Conservation (phyloP, 768 basidiomycete species). For the Lactifluus hygrophoroides region DNA sequence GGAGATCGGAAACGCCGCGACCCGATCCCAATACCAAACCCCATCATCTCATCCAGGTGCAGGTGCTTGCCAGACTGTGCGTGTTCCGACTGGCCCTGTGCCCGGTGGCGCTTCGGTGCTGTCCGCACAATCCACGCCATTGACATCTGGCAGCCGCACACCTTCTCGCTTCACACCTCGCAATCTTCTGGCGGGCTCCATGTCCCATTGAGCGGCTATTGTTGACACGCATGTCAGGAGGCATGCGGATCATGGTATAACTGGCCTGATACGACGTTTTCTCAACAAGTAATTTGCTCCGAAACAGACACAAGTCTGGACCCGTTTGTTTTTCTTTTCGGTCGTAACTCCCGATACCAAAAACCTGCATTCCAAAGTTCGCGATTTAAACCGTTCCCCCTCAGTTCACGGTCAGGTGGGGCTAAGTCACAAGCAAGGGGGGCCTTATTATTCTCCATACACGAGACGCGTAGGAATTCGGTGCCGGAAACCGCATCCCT, state of each 20-base stretch:
- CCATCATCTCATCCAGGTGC: not conserved
- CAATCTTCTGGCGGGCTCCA: not conserved
- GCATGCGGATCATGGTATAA: not conserved
- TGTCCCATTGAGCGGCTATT: not conserved
- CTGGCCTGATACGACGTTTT: not conserved
- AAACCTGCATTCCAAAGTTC: not conserved
- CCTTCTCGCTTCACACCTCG: not conserved
- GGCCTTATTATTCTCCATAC: conserved; percentile 1
- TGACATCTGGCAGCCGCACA: not conserved
- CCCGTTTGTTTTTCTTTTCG: not conserved
- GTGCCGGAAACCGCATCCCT: not conserved
- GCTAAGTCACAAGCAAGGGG: not conserved
- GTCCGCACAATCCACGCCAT: not conserved
- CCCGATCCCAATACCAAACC: not conserved
- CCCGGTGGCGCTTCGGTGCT: not conserved
- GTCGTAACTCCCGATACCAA: not conserved
- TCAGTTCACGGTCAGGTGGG: not conserved
- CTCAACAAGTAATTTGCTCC: not conserved
- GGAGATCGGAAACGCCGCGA: not conserved
- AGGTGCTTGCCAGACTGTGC: not conserved
- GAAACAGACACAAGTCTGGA: not conserved
- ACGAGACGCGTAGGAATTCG: not conserved
- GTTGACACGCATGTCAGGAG: not conserved
- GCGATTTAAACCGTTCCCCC: not conserved
- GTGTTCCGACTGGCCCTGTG: not conserved